Conservation (phyloP, 2,329 filamentous ascomycete genomes). For the Leptographium galeiforme region DNA sequence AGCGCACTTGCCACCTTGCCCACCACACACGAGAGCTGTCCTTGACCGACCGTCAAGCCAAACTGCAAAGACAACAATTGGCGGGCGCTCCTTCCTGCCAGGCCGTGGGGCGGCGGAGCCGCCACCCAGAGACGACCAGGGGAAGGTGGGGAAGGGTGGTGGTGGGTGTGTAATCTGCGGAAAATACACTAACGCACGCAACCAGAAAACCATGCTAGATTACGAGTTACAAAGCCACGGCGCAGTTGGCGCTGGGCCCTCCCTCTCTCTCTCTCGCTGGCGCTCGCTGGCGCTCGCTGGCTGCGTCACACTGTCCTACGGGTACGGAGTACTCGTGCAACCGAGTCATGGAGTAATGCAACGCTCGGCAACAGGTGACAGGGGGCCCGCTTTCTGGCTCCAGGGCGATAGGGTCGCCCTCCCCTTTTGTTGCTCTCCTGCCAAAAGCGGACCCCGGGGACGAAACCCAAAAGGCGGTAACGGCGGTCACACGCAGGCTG, state of each 20-base stretch:
- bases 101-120: neutral
- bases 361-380: neutral
- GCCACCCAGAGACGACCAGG: neutral
- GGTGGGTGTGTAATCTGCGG: neutral
- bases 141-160: no score
- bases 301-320: no score
- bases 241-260: no score
- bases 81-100: neutral
- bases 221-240: no score
- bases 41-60: conserved; percentile 8
- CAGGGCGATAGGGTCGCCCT: no score
- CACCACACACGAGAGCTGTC: neutral
- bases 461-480: neutral
- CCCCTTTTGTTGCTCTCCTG: no score
- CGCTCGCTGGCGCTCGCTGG: no score
- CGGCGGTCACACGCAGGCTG: no score
- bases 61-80: conserved; percentile 10
- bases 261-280: no score
- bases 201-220: no score
- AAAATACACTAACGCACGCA: neutral
- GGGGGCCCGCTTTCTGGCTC: neutral
- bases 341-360: neutral
- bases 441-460: neutral
- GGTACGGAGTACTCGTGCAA: no score
- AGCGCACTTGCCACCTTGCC: neutral